Evolutionary conservation across 2,329 filamentous ascomycete species (phyloP).

Genomic region (Verticillium dahliae): DNA sequence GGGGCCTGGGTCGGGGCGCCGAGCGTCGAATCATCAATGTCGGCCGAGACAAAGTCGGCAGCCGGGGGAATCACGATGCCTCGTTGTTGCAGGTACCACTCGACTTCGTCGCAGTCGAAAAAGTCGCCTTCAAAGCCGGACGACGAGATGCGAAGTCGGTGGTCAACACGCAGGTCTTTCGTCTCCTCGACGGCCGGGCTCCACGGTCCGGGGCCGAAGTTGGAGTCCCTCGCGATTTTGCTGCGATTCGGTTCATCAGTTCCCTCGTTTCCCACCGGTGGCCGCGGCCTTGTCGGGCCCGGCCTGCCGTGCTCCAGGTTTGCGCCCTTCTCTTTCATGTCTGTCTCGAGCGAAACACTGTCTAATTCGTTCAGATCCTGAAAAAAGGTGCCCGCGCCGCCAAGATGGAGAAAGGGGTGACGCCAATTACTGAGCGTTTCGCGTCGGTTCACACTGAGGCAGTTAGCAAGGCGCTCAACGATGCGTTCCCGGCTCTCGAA

Average conservation of each 20-base stretch:
- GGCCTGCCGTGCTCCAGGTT: constrained; percentile 2
- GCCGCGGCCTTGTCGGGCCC: constrained; percentile 13
- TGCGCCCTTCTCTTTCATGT: not conserved
- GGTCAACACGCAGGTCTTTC: constrained; percentile 35
- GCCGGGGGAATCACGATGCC: constrained; percentile 56
- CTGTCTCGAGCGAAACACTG: constrained; percentile 12
- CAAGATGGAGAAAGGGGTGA: constrained; percentile 58
- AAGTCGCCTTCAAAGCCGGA: constrained; percentile 67
- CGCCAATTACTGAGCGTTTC: constrained; percentile 50
- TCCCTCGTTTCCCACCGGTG: constrained; percentile 27
- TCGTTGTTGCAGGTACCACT: constrained; percentile 61
- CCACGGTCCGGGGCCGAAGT: constrained; percentile 39
- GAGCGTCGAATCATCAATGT: constrained; percentile 42
- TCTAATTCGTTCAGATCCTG: constrained; percentile 13
- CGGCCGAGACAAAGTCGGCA: constrained; percentile 53
- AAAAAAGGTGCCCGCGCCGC: constrained; percentile 63
- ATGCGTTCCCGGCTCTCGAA: constrained; percentile 48
- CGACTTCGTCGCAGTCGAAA: constrained; percentile 71
- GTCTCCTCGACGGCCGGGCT: constrained; percentile 27
- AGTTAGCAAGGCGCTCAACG: constrained; percentile 27
- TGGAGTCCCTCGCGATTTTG: constrained; percentile 20
- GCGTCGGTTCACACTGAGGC: constrained; percentile 22
- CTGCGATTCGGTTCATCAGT: constrained; percentile 18
- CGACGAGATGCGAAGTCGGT: constrained; percentile 44
- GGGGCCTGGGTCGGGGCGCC: not conserved